Conservation (phyloP, 208 protist species). For the Leishmania arabica region DNA sequence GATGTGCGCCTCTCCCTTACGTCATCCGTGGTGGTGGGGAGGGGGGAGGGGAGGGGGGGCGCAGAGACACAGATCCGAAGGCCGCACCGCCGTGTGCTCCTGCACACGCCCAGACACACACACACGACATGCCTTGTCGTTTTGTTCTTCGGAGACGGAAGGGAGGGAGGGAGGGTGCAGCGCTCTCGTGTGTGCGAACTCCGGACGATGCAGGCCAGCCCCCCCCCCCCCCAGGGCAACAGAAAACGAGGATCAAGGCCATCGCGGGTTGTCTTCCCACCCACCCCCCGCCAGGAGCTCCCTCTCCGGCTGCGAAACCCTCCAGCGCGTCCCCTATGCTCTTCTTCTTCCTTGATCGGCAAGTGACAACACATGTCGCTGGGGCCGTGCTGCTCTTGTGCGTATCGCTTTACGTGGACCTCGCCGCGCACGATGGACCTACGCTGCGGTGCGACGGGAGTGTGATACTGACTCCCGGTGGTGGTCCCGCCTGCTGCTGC, state of each 20-base stretch:
- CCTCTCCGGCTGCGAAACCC: not conserved
- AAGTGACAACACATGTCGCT: conserved; percentile 22
- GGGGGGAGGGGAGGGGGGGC: too few relatives aligned
- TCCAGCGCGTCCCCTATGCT: conserved; percentile 6
- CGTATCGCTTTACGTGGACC: conserved; percentile 35
- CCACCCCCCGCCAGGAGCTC: not conserved
- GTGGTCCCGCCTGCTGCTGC: not conserved
- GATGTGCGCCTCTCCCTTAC: not conserved
- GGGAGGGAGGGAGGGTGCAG: not conserved
- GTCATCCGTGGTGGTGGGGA: too few relatives aligned
- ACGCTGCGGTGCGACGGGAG: conserved; percentile 24
- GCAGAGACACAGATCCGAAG: too few relatives aligned
- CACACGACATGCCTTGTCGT: not conserved
- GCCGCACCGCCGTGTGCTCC: too few relatives aligned
- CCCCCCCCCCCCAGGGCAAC: too few relatives aligned
- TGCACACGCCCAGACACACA: too few relatives aligned
- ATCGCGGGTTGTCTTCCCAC: not conserved
- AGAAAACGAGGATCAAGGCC: too few relatives aligned
- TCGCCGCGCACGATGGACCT: conserved; percentile 19
- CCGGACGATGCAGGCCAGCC: not conserved
- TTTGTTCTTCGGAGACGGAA: not conserved
- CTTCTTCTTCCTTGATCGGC: not conserved
- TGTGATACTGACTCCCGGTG: conserved; percentile 26
- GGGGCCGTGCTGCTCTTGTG: conserved; percentile 33
- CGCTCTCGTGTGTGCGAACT: not conserved